Conservation (phyloP, 345 rosid species). For the Orychophragmus violaceus region DNA sequence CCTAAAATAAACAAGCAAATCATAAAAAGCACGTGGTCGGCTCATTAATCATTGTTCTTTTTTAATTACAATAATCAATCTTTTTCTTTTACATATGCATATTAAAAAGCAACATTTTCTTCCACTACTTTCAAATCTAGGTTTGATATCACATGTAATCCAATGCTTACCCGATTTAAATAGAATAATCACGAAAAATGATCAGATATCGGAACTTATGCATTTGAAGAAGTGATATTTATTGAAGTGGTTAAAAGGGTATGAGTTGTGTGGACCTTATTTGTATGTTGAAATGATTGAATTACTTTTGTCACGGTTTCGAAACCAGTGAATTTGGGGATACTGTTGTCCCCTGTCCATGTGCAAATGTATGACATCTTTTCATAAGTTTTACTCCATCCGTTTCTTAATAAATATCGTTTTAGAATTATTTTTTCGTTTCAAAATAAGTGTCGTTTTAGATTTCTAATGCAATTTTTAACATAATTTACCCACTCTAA, state of each 20-base stretch:
- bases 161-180: background rate
- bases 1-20: background rate
- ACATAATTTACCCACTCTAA: too few relatives aligned
- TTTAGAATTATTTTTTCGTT: too few relatives aligned
- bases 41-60: slow-evolving; percentile 9
- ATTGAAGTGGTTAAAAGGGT: background rate
- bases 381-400: too few relatives aligned
- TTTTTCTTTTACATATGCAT: background rate
- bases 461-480: too few relatives aligned
- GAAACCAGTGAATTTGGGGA: background rate
- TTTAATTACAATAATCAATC: background rate
- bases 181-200: background rate
- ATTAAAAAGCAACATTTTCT: background rate
- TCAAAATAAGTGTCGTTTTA: too few relatives aligned
- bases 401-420: too few relatives aligned
- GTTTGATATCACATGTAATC: slow-evolving; percentile 14
- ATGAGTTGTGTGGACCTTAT: background rate
- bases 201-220: background rate
- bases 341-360: background rate
- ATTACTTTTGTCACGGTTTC: background rate
- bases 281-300: background rate
- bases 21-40: slow-evolving; percentile 22
- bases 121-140: background rate
- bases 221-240: background rate
- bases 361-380: background rate